Evolutionary conservation across 805 yeast genomes (phyloP).

Genomic region (Kuraishia molischiana): DNA sequence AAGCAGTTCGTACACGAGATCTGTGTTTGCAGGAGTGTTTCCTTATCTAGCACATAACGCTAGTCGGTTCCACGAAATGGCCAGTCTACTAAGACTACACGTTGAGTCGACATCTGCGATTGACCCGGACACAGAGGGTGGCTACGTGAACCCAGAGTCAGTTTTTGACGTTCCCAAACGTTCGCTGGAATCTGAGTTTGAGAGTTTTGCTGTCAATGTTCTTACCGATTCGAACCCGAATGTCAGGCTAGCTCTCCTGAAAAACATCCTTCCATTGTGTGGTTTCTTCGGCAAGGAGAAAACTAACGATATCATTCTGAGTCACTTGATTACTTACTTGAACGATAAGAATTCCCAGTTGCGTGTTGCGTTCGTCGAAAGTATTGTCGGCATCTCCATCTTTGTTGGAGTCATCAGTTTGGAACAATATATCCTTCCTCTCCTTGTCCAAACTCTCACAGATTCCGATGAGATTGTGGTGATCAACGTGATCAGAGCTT

Average conservation of each 20-base stretch:
- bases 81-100: constrained; percentile 33
- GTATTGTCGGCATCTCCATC: constrained; percentile 66
- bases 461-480: constrained; percentile 83
- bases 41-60: constrained; percentile 66
- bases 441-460: constrained; percentile 70
- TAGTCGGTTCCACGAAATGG: constrained; percentile 51
- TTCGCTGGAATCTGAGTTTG: constrained; percentile 44
- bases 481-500: constrained; percentile 50
- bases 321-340: constrained; percentile 85
- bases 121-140: constrained; percentile 38
- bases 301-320: constrained; percentile 79
- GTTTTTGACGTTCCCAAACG: constrained; percentile 29
- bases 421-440: constrained; percentile 82
- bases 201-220: constrained; percentile 50
- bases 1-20: constrained; percentile 34
- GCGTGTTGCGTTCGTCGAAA: constrained; percentile 59
- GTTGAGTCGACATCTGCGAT: constrained; percentile 13
- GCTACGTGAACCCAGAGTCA: constrained; percentile 20
- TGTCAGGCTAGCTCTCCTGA: constrained; percentile 62
- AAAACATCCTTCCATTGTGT: constrained; percentile 69
- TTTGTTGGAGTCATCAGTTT: constrained; percentile 74
- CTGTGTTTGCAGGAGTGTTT: constrained; percentile 62
- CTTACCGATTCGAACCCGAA: constrained; percentile 59
- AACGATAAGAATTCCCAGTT: constrained; percentile 68
- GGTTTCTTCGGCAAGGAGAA: constrained; percentile 77